These are phyloP conservation scores for Lipomyces chichibuensis DNA, from an alignment of 805 yeast species.

Conservation along the genomic window DNA sequence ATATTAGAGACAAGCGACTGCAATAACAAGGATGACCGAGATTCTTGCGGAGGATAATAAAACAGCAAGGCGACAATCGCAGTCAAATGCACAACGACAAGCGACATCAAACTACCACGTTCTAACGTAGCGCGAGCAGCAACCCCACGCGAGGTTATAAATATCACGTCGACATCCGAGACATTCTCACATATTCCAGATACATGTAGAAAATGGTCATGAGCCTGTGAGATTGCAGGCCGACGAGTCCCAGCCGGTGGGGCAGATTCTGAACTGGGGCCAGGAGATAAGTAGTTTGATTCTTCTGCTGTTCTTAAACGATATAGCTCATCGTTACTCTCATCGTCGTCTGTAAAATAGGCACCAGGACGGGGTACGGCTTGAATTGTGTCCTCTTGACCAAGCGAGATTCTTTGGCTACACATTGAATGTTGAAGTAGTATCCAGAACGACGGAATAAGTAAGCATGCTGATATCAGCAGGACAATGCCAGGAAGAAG, in stretches of 20 bases:
- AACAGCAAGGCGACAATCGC: constrained; percentile 3
- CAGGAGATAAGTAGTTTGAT: not conserved
- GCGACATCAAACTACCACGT: constrained; percentile 28
- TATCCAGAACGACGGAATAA: constrained; percentile 3
- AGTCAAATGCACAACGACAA: constrained; percentile 11
- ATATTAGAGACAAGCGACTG: not conserved
- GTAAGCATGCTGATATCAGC: not conserved
- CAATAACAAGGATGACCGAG: not conserved
- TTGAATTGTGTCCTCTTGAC: constrained; percentile 6
- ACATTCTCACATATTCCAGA: constrained; percentile 15
- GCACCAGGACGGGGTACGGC: not conserved
- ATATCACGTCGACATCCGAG: constrained; percentile 32
- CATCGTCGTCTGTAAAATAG: constrained; percentile 8
- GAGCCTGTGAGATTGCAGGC: not conserved
- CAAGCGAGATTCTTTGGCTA: not conserved
- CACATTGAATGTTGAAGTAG: not conserved
- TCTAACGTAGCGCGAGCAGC: constrained; percentile 40
- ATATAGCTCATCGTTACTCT: constrained; percentile 4
- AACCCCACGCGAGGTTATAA: constrained; percentile 38
- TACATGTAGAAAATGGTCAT: not conserved
- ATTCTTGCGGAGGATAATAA: constrained; percentile 6
- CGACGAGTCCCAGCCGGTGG: not conserved
- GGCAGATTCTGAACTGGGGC: not conserved
- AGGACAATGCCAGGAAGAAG: not conserved
- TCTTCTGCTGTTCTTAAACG: constrained; percentile 21